These are phyloP conservation scores for Kluyveromyces wickerhamii DNA, from an alignment of 805 yeast genomes.

Conservation along the genomic window DNA sequence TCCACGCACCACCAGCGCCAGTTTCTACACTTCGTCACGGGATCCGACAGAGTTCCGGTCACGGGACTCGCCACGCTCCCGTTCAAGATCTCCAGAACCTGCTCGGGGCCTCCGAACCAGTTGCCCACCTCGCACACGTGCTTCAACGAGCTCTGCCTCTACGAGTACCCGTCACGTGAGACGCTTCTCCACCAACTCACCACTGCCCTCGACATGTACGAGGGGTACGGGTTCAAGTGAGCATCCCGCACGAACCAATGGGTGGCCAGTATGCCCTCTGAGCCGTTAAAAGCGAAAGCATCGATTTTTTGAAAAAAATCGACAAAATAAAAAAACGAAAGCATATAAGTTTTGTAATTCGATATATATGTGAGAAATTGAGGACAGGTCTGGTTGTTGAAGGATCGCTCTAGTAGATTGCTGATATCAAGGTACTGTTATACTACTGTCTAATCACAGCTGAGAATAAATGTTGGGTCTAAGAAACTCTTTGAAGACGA, in stretches of 20 bases:
- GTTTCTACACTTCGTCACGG: constrained; percentile 72
- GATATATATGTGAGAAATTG: too few relatives aligned
- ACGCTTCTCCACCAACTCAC: constrained; percentile 49
- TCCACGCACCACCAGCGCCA: constrained; percentile 45
- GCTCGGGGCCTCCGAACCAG: constrained; percentile 21
- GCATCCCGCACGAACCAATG: constrained; percentile 1
- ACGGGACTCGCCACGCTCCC: constrained; percentile 75
- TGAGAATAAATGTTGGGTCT: constrained; percentile 17
- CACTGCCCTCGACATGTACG: constrained; percentile 69
- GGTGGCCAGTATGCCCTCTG: neutral
- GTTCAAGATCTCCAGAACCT: constrained; percentile 56
- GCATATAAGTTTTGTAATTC: too few relatives aligned
- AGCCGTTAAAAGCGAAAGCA: neutral
- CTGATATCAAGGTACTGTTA: too few relatives aligned
- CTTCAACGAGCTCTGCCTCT: constrained; percentile 79
- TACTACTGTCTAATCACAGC: too few relatives aligned
- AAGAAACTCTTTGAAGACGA: constrained; percentile 18
- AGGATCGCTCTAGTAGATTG: too few relatives aligned
- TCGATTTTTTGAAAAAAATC: neutral
- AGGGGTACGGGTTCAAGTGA: constrained; percentile 77
- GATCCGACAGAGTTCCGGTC: constrained; percentile 88
- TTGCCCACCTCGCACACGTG: constrained; percentile 91
- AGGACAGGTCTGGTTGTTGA: too few relatives aligned
- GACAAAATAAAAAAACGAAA: constrained; percentile 2
- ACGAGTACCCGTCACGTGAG: constrained; percentile 50